Base-by-base conservation (phyloP, 345 rosid genomes). In the Corymbia maculata region DNA sequence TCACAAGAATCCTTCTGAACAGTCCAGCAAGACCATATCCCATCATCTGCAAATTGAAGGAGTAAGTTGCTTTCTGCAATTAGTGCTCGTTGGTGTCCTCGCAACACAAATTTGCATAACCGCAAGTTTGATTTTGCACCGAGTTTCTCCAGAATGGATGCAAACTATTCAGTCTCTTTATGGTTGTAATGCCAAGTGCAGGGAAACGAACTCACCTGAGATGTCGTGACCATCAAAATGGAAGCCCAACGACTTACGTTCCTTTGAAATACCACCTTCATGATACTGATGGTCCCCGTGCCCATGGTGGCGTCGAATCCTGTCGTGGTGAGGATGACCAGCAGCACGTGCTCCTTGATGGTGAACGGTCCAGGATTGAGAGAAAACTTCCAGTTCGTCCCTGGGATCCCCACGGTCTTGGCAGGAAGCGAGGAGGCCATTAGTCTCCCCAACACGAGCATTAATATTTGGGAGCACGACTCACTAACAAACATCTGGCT, bases 11-110 rank as follows among this genome's bases (percentile, higher is more conserved):
- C 64, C 89, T 93, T 36, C 94, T 92, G 93, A 93, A 94, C 86
- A 94, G 52, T 32, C 95, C 94, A 22, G 94, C 95, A 93, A 94
- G 93, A 22, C 96, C 96, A 55, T 93, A 94, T 19, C 95, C 95
- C 50, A 94, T 87, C 89, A 95, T 75, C 96, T 94, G 89, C n/a
- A 59, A 59, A 44, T 26, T 16, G 32, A 55, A 86, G 36, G 36
- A 86, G 32, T 36, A 52, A 57, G 61, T 36, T 32, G 64, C 5
- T 52, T 51, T 30, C 49, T 55, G 61, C 64, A 42, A 32, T 52
- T 32, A 32, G 22, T 44, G 70, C 26, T 32, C 30, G 4, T 22
- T 13, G 75, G 75, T n/a, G 59, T 32, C 64, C 51, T 32, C 10
- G 44, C 84, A 42, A 75, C 84, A 30, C 61, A 86, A 51, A 44